These are phyloP conservation scores for Croton setiger DNA, from an alignment of 441 rosid genomes.

Conservation along the genomic window DNA sequence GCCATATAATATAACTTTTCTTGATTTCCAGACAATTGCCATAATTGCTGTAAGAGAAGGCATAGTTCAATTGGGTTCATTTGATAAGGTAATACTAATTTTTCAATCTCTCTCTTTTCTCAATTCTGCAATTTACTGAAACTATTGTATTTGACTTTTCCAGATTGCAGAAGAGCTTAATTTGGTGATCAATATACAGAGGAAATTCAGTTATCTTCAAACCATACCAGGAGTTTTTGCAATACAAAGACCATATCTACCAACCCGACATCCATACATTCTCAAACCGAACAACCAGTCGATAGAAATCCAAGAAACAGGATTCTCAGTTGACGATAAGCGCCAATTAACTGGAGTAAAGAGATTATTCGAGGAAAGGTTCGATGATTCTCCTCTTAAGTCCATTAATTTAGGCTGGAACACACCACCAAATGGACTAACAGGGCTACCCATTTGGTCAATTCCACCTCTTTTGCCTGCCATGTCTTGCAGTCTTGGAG, in stretches of 20 bases:
- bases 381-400: constrained; percentile 34
- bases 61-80: constrained; percentile 64
- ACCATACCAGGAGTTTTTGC: constrained; percentile 64
- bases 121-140: background rate
- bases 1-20: constrained; percentile 7
- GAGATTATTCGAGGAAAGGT: constrained; percentile 36
- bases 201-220: constrained; percentile 67
- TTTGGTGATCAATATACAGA: constrained; percentile 56
- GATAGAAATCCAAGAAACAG: constrained; percentile 30
- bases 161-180: constrained; percentile 62
- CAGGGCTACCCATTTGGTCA: constrained; percentile 39
- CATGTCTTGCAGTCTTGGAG: constrained; percentile 45
- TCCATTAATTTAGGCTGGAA: constrained; percentile 60
- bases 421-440: constrained; percentile 39
- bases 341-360: constrained; percentile 34
- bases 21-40: constrained; percentile 58
- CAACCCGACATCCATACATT: constrained; percentile 42
- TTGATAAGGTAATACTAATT: constrained; percentile 43
- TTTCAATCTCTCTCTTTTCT: background rate
- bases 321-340: constrained; percentile 28
- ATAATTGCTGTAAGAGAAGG: constrained; percentile 73
- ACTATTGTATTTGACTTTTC: constrained; percentile 2
- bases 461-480: constrained; percentile 48
- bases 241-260: constrained; percentile 47
- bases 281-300: constrained; percentile 31